Percentiles rank a stretch among this genome's conserved stretches.
phyloP scores from a whole-genome alignment of 257 asterid genomes.

The Fraxinus pennsylvanica region DNA sequence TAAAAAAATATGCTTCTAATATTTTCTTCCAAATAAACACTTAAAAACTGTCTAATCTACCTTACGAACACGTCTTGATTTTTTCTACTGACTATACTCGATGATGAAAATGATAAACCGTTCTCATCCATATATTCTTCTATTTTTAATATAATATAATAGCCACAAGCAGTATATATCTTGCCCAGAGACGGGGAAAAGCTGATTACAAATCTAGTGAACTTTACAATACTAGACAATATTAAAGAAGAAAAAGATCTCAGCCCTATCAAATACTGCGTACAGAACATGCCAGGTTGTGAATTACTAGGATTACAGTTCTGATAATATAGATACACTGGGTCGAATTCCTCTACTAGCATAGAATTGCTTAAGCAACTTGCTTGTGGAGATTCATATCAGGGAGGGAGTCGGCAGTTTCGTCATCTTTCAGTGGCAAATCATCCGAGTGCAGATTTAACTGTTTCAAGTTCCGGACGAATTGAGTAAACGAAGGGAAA shows the following conservation, averaged over 20 bases:
- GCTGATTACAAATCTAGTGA: background rate
- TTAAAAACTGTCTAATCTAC: no score
- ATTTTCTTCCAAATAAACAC: no score
- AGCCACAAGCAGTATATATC: background rate
- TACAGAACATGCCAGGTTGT: background rate
- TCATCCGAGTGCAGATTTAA: constrained; percentile 46
- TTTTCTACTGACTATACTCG: no score
- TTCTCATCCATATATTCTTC: background rate
- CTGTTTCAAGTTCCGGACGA: constrained; percentile 49
- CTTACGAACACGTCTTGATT: no score
- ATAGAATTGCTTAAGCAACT: constrained; percentile 33
- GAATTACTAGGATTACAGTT: background rate
- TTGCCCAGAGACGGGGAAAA: background rate
- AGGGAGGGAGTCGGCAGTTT: constrained; percentile 26
- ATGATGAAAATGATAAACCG: background rate
- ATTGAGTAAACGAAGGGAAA: constrained; percentile 56
- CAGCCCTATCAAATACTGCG: background rate
- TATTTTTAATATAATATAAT: no score
- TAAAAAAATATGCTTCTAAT: no score
- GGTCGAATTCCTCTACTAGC: background rate
- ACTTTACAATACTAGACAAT: background rate
- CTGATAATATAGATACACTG: background rate
- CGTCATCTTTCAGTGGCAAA: constrained; percentile 34
- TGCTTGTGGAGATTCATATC: constrained; percentile 53
- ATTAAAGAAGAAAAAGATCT: background rate